These are phyloP conservation scores for California macrophylla DNA, from an alignment of 441 rosid genomes.

Conservation along the genomic window DNA sequence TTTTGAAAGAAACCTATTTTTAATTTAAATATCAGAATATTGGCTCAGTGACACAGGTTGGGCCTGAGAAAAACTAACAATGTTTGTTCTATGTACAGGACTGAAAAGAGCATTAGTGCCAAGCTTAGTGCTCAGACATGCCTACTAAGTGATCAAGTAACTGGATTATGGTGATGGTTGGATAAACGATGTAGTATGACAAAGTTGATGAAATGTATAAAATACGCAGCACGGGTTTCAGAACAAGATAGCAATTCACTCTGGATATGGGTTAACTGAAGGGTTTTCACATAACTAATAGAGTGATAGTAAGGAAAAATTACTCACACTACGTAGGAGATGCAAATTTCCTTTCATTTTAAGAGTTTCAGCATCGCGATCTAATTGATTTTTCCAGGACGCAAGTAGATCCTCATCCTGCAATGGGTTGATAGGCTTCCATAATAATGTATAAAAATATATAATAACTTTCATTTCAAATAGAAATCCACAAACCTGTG, in stretches of 20 bases:
- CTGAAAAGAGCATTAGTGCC: too few relatives aligned
- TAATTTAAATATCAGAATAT: neutral
- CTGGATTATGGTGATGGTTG: too few relatives aligned
- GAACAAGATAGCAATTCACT: neutral
- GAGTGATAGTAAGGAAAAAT: neutral
- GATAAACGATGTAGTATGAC: too few relatives aligned
- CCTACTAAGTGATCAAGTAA: too few relatives aligned
- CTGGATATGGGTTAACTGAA: neutral
- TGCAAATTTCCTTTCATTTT: conserved; percentile 67
- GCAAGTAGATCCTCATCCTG: conserved; percentile 82
- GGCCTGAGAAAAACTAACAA: too few relatives aligned
- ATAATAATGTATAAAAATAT: neutral
- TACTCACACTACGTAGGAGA: conserved; percentile 64
- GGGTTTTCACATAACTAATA: neutral
- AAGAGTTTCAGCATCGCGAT: conserved; percentile 79
- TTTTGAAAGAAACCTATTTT: neutral
- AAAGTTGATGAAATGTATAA: neutral
- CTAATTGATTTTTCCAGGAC: conserved; percentile 94
- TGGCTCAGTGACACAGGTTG: neutral
- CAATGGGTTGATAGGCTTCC: conserved; percentile 17
- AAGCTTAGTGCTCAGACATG: too few relatives aligned
- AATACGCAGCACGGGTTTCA: neutral
- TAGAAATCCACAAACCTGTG: conserved; percentile 49
- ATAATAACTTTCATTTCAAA: conserved; percentile 8
- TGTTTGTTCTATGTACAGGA: too few relatives aligned